phyloP scores from a whole-genome alignment of 768 basidiomycete genomes.

The Strobilomyces confusus region DNA sequence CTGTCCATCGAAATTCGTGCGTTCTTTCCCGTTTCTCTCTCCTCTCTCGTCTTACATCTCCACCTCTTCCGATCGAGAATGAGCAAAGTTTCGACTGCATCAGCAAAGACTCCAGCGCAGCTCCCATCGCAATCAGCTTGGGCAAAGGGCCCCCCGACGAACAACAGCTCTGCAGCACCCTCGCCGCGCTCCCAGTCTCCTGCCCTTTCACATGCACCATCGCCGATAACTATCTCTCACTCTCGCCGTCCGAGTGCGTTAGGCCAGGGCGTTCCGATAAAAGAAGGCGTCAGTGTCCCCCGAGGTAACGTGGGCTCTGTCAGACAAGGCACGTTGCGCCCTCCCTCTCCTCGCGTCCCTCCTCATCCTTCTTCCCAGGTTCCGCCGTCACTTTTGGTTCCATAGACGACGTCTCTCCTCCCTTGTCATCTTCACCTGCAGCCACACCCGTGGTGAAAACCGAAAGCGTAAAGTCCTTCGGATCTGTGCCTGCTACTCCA shows the following conservation, averaged over 20 bases:
- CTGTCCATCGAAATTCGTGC: slow-evolving; percentile 41
- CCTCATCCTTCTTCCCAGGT: slow-evolving; percentile 34
- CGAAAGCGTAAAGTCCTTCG: slow-evolving; percentile 78
- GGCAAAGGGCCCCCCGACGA: slow-evolving; percentile 82
- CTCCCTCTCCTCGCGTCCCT: not conserved
- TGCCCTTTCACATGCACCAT: slow-evolving; percentile 47
- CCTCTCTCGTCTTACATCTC: not conserved
- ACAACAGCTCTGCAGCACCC: slow-evolving; percentile 42
- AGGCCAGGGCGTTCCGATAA: slow-evolving; percentile 66
- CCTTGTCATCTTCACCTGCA: slow-evolving; percentile 82
- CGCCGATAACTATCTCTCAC: slow-evolving; percentile 53
- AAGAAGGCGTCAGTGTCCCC: slow-evolving; percentile 75
- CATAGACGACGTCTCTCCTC: slow-evolving; percentile 73
- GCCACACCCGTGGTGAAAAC: slow-evolving; percentile 59
- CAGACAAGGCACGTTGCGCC: slow-evolving; percentile 57
- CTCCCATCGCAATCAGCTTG: slow-evolving; percentile 84
- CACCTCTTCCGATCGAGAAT: slow-evolving; percentile 51
- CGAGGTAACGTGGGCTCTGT: slow-evolving; percentile 57
- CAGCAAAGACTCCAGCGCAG: slow-evolving; percentile 69
- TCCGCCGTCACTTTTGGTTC: slow-evolving; percentile 85
- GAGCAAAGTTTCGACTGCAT: slow-evolving; percentile 85
- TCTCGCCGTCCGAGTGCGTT: slow-evolving; percentile 77
- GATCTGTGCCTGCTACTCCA: slow-evolving; percentile 59
- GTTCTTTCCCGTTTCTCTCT: slow-evolving; percentile 12
- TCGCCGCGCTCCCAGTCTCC: slow-evolving; percentile 79